Evolutionary conservation across 257 asterid genomes (phyloP), one percentile per base, ranked within the genome.

Genomic region (Coffea canephora): DNA sequence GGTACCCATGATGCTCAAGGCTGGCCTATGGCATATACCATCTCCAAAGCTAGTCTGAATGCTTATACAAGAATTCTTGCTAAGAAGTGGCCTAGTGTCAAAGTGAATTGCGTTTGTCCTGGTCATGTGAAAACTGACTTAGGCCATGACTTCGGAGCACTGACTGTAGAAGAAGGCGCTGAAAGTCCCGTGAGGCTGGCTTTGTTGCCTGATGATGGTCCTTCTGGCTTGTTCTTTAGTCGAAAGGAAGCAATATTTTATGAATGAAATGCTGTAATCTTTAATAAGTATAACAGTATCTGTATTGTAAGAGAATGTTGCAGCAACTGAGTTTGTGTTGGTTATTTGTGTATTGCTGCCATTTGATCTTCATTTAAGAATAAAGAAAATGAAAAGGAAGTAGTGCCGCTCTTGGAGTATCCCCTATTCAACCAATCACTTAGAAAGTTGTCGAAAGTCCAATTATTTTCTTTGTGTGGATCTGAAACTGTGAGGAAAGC

Each of bases 31-130:
- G 89, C 80, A 73, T 49, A 89, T 80, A 0, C 76, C 74, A 25
- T 92, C 78, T 87, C 92, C 13, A 89, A 92, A 88, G 90, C 90
- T 55, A 87, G 87, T 6, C 52, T 89, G 71, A 89, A 87, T 43
- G 91, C 91, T 3, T 89, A 88, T 82, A 91, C 95, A 27, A 84
- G 92, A 73, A 79, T 90, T 50, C 61, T 90, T 11, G 92, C 94
- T 0, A 88, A 84, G 57, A 84, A 82, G 61, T 78, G 82, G 66
- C 88, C 89, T 0, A 77, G 46, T 36, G 70, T 88, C 80, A 71
- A 73, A 74, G 79, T 88, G 36, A 89, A 89, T 75, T 74, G 88
- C 54, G 69, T 78, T 14, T 54, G 69, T 70, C 81, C 82, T 45
- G 82, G 73, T 36, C 72, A 12, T 71, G 82, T 79, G 12, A 45